Conservation (phyloP, 1,284 basidiomycete genomes). For the Sanghuangporus weigelae region DNA sequence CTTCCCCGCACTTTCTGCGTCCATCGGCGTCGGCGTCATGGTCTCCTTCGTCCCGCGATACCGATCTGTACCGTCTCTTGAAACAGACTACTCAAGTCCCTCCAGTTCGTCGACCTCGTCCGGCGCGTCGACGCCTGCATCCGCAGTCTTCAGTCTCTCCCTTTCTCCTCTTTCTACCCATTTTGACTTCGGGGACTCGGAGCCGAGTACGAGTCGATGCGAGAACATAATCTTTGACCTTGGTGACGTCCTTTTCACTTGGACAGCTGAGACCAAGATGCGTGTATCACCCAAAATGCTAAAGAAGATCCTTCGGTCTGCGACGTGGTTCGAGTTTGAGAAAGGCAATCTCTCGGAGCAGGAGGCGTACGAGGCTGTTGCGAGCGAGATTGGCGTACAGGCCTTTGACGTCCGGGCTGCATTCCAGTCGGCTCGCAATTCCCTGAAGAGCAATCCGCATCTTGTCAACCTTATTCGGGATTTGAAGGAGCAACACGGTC, state of each 20-base stretch:
- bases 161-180: background rate
- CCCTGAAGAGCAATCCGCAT: constrained; percentile 38
- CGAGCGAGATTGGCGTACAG: constrained; percentile 36
- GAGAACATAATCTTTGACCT: constrained; percentile 25
- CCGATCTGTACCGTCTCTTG: background rate
- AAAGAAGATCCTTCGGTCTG: constrained; percentile 40
- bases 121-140: constrained; percentile 6
- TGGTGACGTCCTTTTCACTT: constrained; percentile 53
- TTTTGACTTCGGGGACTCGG: background rate
- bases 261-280: constrained; percentile 46
- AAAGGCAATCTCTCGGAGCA: constrained; percentile 41
- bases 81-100: constrained; percentile 2
- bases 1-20: background rate
- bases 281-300: constrained; percentile 40
- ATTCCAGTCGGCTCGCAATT: constrained; percentile 42
- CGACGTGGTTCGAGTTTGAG: constrained; percentile 54
- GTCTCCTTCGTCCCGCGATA: constrained; percentile 1
- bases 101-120: constrained; percentile 6
- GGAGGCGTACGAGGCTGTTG: constrained; percentile 41
- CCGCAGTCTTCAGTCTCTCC: constrained; percentile 3
- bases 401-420: constrained; percentile 37
- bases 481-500: constrained; percentile 34
- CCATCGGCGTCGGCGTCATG: background rate
- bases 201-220: constrained; percentile 7
- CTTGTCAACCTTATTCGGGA: constrained; percentile 43